A percentile compares a stretch with the other conserved stretches of the same genome.
phyloP scores from a whole-genome alignment of 2,329 filamentous ascomycete genomes.

The Teratosphaeria viscida region DNA sequence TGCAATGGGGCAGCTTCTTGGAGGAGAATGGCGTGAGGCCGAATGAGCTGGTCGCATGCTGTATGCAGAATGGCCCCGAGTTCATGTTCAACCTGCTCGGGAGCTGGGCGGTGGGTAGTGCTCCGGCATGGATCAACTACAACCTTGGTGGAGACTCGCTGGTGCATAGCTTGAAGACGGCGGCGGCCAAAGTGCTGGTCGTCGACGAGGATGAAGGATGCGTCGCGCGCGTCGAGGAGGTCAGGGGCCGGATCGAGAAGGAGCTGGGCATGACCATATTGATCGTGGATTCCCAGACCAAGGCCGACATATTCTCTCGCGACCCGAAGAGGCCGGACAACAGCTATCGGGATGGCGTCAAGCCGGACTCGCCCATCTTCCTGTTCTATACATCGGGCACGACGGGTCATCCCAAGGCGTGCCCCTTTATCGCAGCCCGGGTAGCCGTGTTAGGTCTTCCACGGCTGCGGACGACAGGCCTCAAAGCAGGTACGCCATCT shows the following conservation, averaged over 20 bases:
- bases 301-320: constrained; percentile 37
- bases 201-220: constrained; percentile 42
- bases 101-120: constrained; percentile 22
- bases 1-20: constrained; percentile 54
- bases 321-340: constrained; percentile 45
- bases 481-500: constrained; percentile 27
- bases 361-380: constrained; percentile 46
- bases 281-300: constrained; percentile 41
- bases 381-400: constrained; percentile 69
- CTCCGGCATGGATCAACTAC: constrained; percentile 28
- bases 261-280: constrained; percentile 51
- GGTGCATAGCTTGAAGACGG: constrained; percentile 28
- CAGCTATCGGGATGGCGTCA: constrained; percentile 43
- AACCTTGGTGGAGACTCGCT: constrained; percentile 25
- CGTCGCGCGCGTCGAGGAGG: constrained; percentile 46
- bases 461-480: constrained; percentile 26
- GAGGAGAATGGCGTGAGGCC: constrained; percentile 28
- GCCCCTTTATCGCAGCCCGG: constrained; percentile 46
- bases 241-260: constrained; percentile 36
- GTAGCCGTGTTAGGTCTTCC: constrained; percentile 30
- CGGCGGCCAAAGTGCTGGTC: constrained; percentile 31
- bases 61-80: constrained; percentile 27
- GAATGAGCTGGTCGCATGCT: constrained; percentile 25
- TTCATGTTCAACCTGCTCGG: constrained; percentile 24
- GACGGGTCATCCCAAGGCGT: constrained; percentile 65